A percentile compares a stretch with the other conserved stretches of the same genome.
These are phyloP conservation scores for Pilaira anomala DNA, from an alignment of 192 early-diverging fungal genomes.

Conservation along the genomic window DNA sequence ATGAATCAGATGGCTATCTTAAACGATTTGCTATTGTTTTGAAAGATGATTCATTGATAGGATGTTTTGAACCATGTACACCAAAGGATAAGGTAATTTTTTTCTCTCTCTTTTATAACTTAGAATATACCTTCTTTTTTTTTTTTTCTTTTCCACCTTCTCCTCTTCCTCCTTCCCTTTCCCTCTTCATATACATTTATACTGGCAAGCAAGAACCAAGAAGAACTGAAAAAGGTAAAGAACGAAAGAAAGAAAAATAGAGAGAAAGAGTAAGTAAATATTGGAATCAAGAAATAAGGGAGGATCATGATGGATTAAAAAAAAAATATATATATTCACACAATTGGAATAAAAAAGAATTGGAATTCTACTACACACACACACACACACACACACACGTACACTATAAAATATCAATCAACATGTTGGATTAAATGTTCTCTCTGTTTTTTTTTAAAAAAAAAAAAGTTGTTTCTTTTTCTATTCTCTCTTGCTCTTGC, in stretches of 20 bases:
- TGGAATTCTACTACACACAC: too few species aligned
- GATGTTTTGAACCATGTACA: constrained; percentile 18
- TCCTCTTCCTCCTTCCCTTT: background rate
- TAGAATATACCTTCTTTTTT: background rate
- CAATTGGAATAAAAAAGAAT: too few species aligned
- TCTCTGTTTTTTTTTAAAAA: too few species aligned
- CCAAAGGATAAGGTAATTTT: constrained; percentile 37
- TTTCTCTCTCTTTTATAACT: background rate
- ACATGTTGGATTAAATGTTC: too few species aligned
- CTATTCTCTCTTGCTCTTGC: too few species aligned
- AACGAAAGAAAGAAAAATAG: background rate
- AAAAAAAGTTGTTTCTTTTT: too few species aligned
- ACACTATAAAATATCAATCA: too few species aligned
- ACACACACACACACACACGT: too few species aligned
- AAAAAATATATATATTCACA: background rate
- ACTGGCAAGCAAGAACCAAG: background rate
- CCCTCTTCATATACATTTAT: background rate
- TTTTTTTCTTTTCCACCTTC: background rate
- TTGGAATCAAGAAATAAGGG: background rate
- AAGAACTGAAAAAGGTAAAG: background rate
- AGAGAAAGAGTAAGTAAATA: background rate
- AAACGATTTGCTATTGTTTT: constrained; percentile 34
- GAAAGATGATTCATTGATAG: constrained; percentile 17
- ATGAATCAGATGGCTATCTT: constrained; percentile 21
- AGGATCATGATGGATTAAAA: background rate